Base-by-base conservation (phyloP, 176 grass and related monocot species). In the Aegilops umbellulata region DNA sequence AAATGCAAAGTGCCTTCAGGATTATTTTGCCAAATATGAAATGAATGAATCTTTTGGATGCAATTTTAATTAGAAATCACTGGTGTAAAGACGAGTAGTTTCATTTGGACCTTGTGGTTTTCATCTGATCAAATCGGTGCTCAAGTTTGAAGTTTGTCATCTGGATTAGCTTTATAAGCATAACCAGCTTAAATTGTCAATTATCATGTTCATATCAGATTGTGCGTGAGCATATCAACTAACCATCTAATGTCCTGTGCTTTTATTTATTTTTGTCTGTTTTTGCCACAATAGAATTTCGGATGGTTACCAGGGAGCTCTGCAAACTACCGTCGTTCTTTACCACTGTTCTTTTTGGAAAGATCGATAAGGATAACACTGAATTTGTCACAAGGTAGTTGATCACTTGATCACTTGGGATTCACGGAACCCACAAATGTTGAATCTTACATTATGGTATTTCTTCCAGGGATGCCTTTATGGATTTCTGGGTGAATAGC, bases 241-340 rank as follows among this genome's bases (percentile, higher is more conserved):
- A 72, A 89, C 78, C 13, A 75, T 76, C 11, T 42, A 11, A 10
- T 41, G 16, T 75, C 20, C 4, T 46, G 15, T 53, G 49, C 16
- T 53, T 53, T 53, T 76, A 16, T 60, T 25, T 35, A 42, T 46
- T 35, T 30, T 46, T 36, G 14, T 51, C 17, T 83, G 22, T 35
- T 82, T 77, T 77, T 32, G 16, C 74, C 8, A 19, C 17, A n/a
- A 70, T 30, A 99, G 97, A 99, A 80, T 99, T 96, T 74, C 92
- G 95, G 86, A 78, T 88, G 70, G 87, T 94, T 69, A 99, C 97
- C 79, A 99, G 95, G 92, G 97, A 96, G 65, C 95, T 99, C 67
- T 99, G 97, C 94, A 99, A 94, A 79, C 23, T 99, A 10, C 97
- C 97, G 1, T 92, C 94, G 51, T 99, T 96, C 87, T 88, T 96